A percentile compares a stretch with the other conserved stretches of the same genome.
Evolutionary conservation across 768 basidiomycete species (phyloP).

Genomic region (Tylopilus plumbeoviolaceoides): DNA sequence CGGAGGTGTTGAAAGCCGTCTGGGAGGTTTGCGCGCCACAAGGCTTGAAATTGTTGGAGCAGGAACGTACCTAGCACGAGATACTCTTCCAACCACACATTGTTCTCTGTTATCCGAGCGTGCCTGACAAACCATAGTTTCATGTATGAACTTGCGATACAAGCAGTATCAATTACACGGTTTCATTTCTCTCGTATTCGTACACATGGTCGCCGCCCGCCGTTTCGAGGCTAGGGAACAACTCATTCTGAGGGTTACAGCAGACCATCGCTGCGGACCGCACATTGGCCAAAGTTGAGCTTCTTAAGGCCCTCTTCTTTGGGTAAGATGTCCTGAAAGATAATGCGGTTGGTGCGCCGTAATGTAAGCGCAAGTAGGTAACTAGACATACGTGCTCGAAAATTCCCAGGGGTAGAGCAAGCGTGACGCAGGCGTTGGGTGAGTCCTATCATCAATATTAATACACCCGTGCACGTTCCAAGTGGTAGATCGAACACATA

Average conservation of each 20-base stretch:
- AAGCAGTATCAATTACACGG: too few relatives aligned
- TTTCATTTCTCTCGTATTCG: too few relatives aligned
- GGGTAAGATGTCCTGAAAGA: constrained; percentile 59
- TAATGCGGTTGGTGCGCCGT: not conserved
- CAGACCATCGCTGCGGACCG: constrained; percentile 57
- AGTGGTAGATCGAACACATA: constrained; percentile 29
- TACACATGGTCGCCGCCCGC: too few relatives aligned
- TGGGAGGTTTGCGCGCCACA: constrained; percentile 29
- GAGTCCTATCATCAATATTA: constrained; percentile 47
- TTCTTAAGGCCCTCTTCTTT: constrained; percentile 58
- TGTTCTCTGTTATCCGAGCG: too few relatives aligned
- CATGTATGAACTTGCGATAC: too few relatives aligned
- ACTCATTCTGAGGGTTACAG: too few relatives aligned
- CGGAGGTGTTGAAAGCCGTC: constrained; percentile 23
- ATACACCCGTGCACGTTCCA: not conserved
- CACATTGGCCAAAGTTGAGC: constrained; percentile 59
- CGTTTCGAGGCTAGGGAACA: too few relatives aligned
- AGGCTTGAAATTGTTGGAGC: constrained; percentile 14
- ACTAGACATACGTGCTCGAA: constrained; percentile 56
- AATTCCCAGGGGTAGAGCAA: constrained; percentile 72
- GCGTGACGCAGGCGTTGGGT: constrained; percentile 73
- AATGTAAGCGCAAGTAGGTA: not conserved
- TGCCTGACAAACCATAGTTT: too few relatives aligned
- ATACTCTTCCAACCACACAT: too few relatives aligned
- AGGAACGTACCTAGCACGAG: not conserved